phyloP scores from a whole-genome alignment of 192 early-diverging fungal species.

The Gorgonomyces haynaldii region DNA sequence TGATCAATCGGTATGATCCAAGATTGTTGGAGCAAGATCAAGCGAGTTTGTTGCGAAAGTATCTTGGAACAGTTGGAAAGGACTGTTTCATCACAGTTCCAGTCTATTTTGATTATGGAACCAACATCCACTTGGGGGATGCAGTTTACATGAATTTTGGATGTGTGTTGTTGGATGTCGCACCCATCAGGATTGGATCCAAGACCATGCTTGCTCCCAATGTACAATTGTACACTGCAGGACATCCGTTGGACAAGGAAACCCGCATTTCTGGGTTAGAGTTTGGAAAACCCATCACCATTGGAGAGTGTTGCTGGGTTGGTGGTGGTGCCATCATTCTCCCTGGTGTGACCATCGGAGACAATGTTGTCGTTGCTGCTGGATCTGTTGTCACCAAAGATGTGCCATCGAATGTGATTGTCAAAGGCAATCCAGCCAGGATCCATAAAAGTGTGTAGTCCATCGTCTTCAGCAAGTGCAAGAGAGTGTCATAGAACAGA shows the following conservation, averaged over 20 bases:
- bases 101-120: not conserved
- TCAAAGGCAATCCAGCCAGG: conserved; percentile 87
- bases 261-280: conserved; percentile 15
- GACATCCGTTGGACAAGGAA: conserved; percentile 46
- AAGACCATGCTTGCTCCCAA: conserved; percentile 59
- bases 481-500: too few relatives aligned
- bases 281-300: conserved; percentile 31
- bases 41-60: not conserved
- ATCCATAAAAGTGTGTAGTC: too few relatives aligned
- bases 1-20: too few relatives aligned
- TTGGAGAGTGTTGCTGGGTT: conserved; percentile 82
- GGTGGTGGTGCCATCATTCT: conserved; percentile 69
- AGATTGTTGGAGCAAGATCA: not conserved
- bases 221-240: conserved; percentile 63
- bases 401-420: conserved; percentile 62
- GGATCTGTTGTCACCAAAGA: conserved; percentile 85
- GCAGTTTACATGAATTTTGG: conserved; percentile 68
- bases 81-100: not conserved
- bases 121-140: conserved; percentile 63
- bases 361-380: conserved; percentile 55
- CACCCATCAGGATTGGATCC: conserved; percentile 62
- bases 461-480: too few relatives aligned
- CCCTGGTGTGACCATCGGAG: conserved; percentile 81
- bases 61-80: not conserved
- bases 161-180: conserved; percentile 64